These are phyloP conservation scores for Nelumbo lutea DNA, from an alignment of 164 flowering plant species.

Conservation along the genomic window DNA sequence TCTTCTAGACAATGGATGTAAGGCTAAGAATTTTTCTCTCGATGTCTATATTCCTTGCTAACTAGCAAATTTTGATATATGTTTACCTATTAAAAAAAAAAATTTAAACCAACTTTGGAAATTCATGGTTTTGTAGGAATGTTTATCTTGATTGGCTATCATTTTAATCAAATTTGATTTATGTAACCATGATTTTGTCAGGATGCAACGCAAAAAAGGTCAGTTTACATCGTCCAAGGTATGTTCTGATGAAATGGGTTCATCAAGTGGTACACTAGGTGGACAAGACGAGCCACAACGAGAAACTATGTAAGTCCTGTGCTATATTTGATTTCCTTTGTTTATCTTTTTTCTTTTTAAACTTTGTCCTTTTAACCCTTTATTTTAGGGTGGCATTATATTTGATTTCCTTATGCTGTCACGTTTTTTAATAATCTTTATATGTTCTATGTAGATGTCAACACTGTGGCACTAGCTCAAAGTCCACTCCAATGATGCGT, in stretches of 20 bases:
- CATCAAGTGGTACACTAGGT: slow-evolving; percentile 29
- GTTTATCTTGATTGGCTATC: neutral
- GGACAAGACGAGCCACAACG: slow-evolving; percentile 35
- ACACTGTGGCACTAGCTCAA: slow-evolving; percentile 64
- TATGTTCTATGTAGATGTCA: slow-evolving; percentile 37
- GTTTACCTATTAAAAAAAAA: too few relatives aligned
- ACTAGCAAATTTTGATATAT: too few relatives aligned
- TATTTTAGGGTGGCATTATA: neutral
- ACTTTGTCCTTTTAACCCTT: too few relatives aligned
- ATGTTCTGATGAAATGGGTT: slow-evolving; percentile 33
- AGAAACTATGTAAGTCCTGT: slow-evolving; percentile 47
- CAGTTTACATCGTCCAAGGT: slow-evolving; percentile 61
- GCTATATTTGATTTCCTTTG: neutral
- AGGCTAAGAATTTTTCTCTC: too few relatives aligned
- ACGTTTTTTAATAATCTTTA: slow-evolving; percentile 3
- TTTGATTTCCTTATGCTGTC: neutral
- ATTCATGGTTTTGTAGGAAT: too few relatives aligned
- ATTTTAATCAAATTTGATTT: neutral
- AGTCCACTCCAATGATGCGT: slow-evolving; percentile 72
- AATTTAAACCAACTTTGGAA: too few relatives aligned
- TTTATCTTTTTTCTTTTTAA: neutral
- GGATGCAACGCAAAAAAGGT: slow-evolving; percentile 75
- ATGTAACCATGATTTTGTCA: slow-evolving; percentile 17
- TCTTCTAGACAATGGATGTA: too few relatives aligned
- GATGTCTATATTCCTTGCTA: too few relatives aligned